A percentile compares a stretch with the other conserved stretches of the same genome.
Conservation (phyloP, 2,329 filamentous ascomycete species). For the Exserohilum rostratum region DNA sequence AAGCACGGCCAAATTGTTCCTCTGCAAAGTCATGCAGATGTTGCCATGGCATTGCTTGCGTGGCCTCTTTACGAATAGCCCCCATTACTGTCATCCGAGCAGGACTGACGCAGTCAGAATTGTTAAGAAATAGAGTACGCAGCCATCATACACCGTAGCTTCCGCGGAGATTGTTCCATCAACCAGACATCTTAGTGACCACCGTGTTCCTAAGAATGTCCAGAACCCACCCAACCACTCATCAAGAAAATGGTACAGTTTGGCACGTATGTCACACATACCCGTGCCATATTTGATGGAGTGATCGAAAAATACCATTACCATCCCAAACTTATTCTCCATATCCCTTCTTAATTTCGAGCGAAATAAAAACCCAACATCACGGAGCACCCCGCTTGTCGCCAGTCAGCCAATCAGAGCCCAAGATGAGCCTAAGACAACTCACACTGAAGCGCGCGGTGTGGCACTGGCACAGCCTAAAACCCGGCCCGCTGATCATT, state of each 20-base stretch:
- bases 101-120: neutral
- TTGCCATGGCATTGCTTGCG: neutral
- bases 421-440: conserved; percentile 11
- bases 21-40: neutral
- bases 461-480: conserved; percentile 17
- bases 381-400: neutral
- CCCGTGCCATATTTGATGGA: neutral
- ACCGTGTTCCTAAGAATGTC: no score
- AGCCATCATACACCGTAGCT: neutral
- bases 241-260: no score
- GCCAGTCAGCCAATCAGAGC: conserved; percentile 17
- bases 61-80: conserved; percentile 7
- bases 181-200: no score
- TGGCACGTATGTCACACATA: no score
- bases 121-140: neutral
- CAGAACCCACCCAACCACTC: no score
- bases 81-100: conserved; percentile 5
- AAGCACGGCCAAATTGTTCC: neutral
- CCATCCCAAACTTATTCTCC: neutral
- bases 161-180: neutral
- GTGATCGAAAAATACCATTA: no score
- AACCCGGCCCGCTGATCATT: conserved; percentile 1
- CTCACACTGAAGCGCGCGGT: conserved; percentile 23
- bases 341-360: conserved; percentile 7
- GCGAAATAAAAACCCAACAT: conserved; percentile 5